Evolutionary conservation across 2,329 filamentous ascomycete genomes (phyloP).

Genomic region (Ceratocystis harringtonii): DNA sequence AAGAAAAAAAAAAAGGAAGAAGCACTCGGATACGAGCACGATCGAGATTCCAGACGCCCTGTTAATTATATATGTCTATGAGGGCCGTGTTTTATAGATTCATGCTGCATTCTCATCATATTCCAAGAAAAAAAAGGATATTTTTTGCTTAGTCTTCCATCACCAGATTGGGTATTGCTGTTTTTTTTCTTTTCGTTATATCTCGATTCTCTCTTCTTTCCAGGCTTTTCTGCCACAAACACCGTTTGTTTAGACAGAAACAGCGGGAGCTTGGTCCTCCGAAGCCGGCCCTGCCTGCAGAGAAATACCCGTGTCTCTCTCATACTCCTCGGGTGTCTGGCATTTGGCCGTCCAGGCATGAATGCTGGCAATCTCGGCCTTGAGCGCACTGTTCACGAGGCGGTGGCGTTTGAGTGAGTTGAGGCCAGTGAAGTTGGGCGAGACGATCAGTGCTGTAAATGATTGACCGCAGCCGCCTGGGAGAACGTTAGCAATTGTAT

Average conservation of each 20-base stretch:
- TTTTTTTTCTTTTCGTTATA: not conserved
- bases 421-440: slow-evolving; percentile 53
- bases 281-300: slow-evolving; percentile 26
- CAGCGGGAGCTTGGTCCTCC: slow-evolving; percentile 20
- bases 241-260: slow-evolving; percentile 21
- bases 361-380: slow-evolving; percentile 76
- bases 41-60: not conserved
- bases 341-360: slow-evolving; percentile 94
- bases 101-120: not conserved
- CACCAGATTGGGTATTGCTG: slow-evolving; percentile 8
- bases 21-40: not conserved
- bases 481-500: slow-evolving; percentile 3
- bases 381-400: slow-evolving; percentile 68
- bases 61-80: not conserved
- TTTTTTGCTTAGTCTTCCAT: not conserved
- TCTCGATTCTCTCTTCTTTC: not conserved
- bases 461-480: slow-evolving; percentile 47
- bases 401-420: slow-evolving; percentile 72
- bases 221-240: not conserved
- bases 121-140: not conserved
- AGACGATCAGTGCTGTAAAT: slow-evolving; percentile 46
- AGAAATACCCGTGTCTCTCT: slow-evolving; percentile 38
- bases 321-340: slow-evolving; percentile 80
- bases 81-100: not conserved
- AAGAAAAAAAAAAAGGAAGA: not conserved